Conservation (phyloP, 2,329 filamentous ascomycete species). For the Epichloe sp. region DNA sequence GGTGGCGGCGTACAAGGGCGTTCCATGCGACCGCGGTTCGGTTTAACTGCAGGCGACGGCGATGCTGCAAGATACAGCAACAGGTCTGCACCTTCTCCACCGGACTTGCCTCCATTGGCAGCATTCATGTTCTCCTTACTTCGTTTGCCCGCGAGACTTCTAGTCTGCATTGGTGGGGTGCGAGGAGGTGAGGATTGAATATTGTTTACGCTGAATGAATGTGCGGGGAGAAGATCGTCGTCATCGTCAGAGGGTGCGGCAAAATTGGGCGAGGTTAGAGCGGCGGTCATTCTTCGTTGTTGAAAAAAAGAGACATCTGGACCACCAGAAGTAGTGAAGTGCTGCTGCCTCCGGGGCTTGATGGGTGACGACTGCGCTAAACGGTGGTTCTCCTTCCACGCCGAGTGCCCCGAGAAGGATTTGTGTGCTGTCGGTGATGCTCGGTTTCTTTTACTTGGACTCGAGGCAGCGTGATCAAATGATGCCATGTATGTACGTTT, state of each 20-base stretch:
- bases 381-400: constrained; percentile 67
- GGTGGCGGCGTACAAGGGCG: constrained; percentile 67
- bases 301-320: constrained; percentile 73
- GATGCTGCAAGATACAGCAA: constrained; percentile 81
- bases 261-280: constrained; percentile 46
- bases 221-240: constrained; percentile 64
- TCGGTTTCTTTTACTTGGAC: constrained; percentile 57
- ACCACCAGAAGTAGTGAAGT: constrained; percentile 58
- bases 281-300: constrained; percentile 52
- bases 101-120: constrained; percentile 40
- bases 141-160: constrained; percentile 32
- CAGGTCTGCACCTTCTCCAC: constrained; percentile 70
- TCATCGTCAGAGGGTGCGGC: constrained; percentile 63
- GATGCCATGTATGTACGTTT: constrained; percentile 50
- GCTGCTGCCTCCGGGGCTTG: constrained; percentile 59
- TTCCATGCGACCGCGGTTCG: constrained; percentile 38
- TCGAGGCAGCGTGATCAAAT: constrained; percentile 42
- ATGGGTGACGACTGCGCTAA: constrained; percentile 79
- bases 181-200: constrained; percentile 70
- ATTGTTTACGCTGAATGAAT: constrained; percentile 55
- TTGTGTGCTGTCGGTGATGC: constrained; percentile 45
- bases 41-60: constrained; percentile 64
- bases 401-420: constrained; percentile 39
- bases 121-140: constrained; percentile 32
- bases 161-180: constrained; percentile 59